Base-by-base conservation (phyloP, 345 rosid genomes). In the Turritis glabra region DNA sequence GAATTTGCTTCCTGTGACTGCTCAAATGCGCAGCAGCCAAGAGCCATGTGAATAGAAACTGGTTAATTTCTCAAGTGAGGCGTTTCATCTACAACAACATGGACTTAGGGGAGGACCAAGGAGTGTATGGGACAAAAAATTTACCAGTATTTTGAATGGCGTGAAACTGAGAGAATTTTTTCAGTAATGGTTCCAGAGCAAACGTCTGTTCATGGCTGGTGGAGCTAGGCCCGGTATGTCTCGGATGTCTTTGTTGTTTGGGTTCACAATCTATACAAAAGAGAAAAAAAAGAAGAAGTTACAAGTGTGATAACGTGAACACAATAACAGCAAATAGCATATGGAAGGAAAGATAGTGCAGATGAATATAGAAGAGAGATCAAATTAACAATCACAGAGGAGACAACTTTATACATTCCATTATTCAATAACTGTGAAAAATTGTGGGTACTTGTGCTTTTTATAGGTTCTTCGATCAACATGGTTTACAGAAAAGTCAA, bases 221-320 rank as follows among this genome's bases (percentile, higher is more conserved):
- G 99, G 98, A 10, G 97, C 98, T 78, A 95, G 53, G 37, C 98
- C 99, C 1, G 99, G 97, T 73, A 95, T 88, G 76, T 81, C 90
- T 7, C 86, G 89, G 74, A 92, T 89, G 81, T 90, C 94, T 76
- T 90, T 92, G 89, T 92, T 92, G 70, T 82, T 84, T 18, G 99
- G 99, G 83, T 89, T 79, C 82, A 90, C 96, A 54, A 95, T 77
- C 99, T 95, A 88, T 50, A 46, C 30, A 32, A 12, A 15, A 58
- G 6, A 68, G 59, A 38, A 57, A 18, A 35, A 25, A 1, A 9
- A n/a, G 35, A 4, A 59, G 17, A 55, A 33, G 57, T 70, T 76
- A 64, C 25, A 4, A 26, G 23, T 68, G 35, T 46, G 74, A 64
- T 21, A 25, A 14, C 22, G 47, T 71, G 48, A 46, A 12, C 14